phyloP scores from a whole-genome alignment of 163 green algal species.

The Volvox carteri region DNA sequence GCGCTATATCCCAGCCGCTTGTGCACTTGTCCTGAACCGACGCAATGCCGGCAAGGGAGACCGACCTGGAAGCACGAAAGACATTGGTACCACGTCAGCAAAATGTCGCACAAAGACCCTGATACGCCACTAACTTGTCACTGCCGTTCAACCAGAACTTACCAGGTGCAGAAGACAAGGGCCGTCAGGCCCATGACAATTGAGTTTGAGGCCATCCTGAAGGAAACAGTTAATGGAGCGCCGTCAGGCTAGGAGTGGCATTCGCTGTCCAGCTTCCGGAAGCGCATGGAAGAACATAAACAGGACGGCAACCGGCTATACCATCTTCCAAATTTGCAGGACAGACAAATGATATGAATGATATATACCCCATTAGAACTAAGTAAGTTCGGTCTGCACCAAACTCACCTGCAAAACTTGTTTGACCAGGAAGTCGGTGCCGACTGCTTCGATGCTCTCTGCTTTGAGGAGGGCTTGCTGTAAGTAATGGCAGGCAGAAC shows the following conservation, averaged over 20 bases:
- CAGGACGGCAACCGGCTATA: too few relatives aligned
- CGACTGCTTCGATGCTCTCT: too few relatives aligned
- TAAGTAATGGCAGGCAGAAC: too few relatives aligned
- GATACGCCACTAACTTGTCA: too few relatives aligned
- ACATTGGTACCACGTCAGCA: not conserved
- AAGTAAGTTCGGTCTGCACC: not conserved
- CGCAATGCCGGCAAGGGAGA: conserved; percentile 45
- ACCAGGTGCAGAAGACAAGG: conserved; percentile 52
- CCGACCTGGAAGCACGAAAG: conserved; percentile 16
- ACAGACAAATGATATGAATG: too few relatives aligned
- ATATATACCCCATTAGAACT: not conserved
- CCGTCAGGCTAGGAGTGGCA: too few relatives aligned
- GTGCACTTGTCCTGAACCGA: conserved; percentile 40
- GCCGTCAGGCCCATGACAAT: conserved; percentile 46
- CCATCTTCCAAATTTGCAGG: not conserved
- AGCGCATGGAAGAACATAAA: not conserved
- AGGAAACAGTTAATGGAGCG: too few relatives aligned
- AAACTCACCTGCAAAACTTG: not conserved
- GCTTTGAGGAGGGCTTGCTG: too few relatives aligned
- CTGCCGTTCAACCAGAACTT: not conserved
- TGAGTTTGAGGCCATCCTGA: conserved; percentile 26
- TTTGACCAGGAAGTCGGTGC: too few relatives aligned
- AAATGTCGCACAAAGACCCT: too few relatives aligned
- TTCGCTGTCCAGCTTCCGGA: too few relatives aligned
- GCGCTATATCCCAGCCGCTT: not conserved